Evolutionary conservation across 148 eudicot genomes (phyloP).

Genomic region (Chenopodium berlandieri): DNA sequence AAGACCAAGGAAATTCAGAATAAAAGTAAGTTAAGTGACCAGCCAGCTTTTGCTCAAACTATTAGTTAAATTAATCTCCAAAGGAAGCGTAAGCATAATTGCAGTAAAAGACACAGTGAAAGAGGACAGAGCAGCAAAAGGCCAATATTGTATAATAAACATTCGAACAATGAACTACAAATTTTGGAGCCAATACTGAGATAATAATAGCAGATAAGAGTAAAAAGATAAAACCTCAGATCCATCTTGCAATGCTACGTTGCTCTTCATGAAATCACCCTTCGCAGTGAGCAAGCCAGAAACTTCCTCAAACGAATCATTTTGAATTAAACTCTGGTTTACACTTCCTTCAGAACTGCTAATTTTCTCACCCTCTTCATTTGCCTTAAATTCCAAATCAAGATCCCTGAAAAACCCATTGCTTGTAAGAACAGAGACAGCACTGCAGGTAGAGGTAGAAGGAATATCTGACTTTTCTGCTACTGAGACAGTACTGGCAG

Average conservation of each 20-base stretch:
- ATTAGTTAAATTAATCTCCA: background rate
- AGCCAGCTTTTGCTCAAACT: background rate
- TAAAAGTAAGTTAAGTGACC: background rate
- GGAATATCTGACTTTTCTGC: slow-evolving; percentile 22
- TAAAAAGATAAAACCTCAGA: slow-evolving; percentile 17
- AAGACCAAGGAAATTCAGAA: background rate
- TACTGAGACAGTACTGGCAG: slow-evolving; percentile 6
- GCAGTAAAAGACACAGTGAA: background rate
- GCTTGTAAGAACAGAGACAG: slow-evolving; percentile 21
- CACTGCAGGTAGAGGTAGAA: slow-evolving; percentile 27
- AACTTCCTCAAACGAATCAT: slow-evolving; percentile 31
- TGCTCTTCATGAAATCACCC: slow-evolving; percentile 22
- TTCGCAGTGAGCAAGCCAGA: slow-evolving; percentile 25
- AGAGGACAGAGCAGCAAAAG: no score
- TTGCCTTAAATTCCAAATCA: slow-evolving; percentile 23
- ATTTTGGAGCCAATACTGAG: background rate
- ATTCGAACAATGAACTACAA: background rate
- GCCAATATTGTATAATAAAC: background rate
- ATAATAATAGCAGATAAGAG: slow-evolving; percentile 20
- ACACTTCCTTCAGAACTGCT: slow-evolving; percentile 39
- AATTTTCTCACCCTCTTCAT: slow-evolving; percentile 19
- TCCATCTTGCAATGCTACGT: slow-evolving; percentile 30
- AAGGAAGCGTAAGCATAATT: background rate
- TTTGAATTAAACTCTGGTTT: slow-evolving; percentile 22
- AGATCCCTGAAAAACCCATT: slow-evolving; percentile 23